Evolutionary conservation across 306 rosid genomes (phyloP).

Genomic region (Corylus americana): DNA sequence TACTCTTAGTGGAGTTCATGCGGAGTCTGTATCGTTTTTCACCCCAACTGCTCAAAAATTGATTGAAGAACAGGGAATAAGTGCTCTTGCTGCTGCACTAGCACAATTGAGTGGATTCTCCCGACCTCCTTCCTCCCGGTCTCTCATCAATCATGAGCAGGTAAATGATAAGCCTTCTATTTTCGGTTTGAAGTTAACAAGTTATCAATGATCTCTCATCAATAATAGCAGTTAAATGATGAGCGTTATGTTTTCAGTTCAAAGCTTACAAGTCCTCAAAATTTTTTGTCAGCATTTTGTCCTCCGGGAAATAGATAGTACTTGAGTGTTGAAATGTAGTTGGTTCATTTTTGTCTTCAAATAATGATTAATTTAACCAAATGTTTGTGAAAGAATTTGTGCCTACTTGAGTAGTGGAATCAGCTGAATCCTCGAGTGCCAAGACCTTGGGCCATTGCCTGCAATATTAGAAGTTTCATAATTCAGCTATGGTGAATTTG

Average conservation of each 20-base stretch:
- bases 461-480: background rate
- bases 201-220: constrained; percentile 52
- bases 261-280: constrained; percentile 4
- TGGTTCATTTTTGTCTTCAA: background rate
- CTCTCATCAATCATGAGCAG: constrained; percentile 88
- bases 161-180: constrained; percentile 34
- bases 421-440: background rate
- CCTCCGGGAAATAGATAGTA: constrained; percentile 1
- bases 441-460: background rate
- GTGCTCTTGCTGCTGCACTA: constrained; percentile 94
- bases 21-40: constrained; percentile 80
- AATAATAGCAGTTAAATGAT: constrained; percentile 68
- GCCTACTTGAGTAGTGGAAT: background rate
- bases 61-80: constrained; percentile 77
- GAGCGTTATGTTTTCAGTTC: constrained; percentile 15
- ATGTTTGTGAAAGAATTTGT: background rate
- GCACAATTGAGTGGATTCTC: constrained; percentile 97
- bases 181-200: constrained; percentile 14
- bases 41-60: constrained; percentile 83
- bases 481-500: constrained; percentile 1
- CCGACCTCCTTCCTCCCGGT: constrained; percentile 86
- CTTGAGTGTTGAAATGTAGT: background rate
- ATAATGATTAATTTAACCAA: background rate
- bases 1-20: constrained; percentile 83
- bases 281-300: constrained; percentile 13